Conservation (phyloP, 768 basidiomycete species). For the Serendipita vermifera region DNA sequence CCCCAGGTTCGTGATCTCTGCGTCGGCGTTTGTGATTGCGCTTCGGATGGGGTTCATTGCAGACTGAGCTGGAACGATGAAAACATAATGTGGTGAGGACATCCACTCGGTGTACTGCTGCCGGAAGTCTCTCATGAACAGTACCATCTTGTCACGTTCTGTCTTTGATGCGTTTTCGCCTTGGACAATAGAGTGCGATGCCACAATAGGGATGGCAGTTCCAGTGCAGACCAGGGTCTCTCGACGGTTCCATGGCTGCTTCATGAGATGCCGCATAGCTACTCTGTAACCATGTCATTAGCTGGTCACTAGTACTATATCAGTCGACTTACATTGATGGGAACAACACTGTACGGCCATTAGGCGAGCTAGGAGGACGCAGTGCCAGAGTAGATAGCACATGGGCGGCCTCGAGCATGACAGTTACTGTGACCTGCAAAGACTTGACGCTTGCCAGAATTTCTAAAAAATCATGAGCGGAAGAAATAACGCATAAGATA, state of each 20-base stretch:
- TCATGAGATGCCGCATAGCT: background rate
- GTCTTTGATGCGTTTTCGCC: no score
- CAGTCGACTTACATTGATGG: background rate
- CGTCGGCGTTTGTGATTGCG: background rate
- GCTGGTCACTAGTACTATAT: no score
- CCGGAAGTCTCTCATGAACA: background rate
- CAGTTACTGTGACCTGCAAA: background rate
- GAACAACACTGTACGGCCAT: background rate
- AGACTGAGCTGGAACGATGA: background rate
- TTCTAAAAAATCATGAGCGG: background rate
- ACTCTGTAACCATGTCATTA: no score
- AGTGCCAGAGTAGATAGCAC: background rate
- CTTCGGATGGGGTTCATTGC: background rate
- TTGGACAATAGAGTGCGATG: background rate
- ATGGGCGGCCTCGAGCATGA: background rate
- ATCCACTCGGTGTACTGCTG: background rate
- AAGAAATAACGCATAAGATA: background rate
- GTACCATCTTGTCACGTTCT: background rate
- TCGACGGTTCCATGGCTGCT: background rate
- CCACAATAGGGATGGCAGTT: background rate
- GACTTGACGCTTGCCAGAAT: background rate
- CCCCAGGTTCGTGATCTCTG: background rate
- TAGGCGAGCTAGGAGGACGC: background rate
- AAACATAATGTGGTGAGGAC: background rate
- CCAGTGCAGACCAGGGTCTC: background rate